Evolutionary conservation across 2,329 filamentous ascomycete species (phyloP).

Genomic region (Hypoxylon sp.): DNA sequence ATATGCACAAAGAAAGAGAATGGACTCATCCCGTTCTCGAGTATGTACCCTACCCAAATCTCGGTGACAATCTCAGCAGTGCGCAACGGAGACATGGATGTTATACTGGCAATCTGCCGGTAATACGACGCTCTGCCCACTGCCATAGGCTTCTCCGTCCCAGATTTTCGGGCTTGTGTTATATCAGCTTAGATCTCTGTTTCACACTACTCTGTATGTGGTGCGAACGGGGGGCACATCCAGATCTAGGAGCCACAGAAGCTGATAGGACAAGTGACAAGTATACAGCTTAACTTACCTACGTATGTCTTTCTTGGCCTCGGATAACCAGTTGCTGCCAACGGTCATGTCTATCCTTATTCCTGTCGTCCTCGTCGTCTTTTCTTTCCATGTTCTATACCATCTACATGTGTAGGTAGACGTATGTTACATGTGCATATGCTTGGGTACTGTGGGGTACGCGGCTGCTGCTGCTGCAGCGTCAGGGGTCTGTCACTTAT

Average conservation of each 20-base stretch:
- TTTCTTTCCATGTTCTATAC: conserved; percentile 1
- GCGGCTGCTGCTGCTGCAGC: conserved; percentile 29
- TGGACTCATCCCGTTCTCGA: neutral
- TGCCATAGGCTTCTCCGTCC: conserved; percentile 7
- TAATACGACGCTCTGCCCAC: conserved; percentile 9
- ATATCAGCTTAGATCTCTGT: conserved; percentile 24
- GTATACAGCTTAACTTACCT: neutral
- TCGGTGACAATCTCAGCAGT: neutral
- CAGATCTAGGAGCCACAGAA: conserved; percentile 13
- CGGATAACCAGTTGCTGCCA: neutral
- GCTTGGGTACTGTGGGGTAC: conserved; percentile 27
- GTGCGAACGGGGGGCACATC: neutral
- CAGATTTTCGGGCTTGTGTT: conserved; percentile 12
- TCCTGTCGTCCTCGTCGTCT: conserved; percentile 6
- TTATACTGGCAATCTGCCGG: conserved; percentile 3
- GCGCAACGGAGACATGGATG: conserved; percentile 14
- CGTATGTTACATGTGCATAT: no score
- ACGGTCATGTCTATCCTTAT: neutral
- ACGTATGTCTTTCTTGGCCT: neutral
- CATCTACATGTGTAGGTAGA: no score
- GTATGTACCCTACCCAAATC: no score
- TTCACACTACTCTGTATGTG: conserved; percentile 8
- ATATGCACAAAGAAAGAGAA: no score
- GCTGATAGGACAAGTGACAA: neutral
- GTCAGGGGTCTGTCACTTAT: conserved; percentile 19